Evolutionary conservation across 306 rosid species (phyloP).

Genomic region (Neltuma alba): DNA sequence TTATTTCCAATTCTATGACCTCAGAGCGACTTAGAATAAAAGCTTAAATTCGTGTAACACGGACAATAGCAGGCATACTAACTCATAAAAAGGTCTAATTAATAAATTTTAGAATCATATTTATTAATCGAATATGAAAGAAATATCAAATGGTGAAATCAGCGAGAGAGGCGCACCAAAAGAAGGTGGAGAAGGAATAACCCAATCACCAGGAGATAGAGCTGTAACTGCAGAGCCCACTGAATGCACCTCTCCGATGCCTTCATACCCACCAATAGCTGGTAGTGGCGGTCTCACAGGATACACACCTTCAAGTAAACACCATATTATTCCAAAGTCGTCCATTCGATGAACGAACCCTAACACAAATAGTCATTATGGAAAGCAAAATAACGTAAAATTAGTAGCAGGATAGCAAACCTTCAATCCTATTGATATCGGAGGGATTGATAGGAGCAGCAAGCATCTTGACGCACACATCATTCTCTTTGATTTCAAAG

Average conservation of each 20-base stretch:
- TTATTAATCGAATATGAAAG: not conserved
- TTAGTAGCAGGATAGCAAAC: conserved; percentile 27
- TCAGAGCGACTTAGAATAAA: not conserved
- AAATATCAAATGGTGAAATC: not conserved
- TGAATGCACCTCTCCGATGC: conserved; percentile 79
- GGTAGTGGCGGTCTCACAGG: conserved; percentile 89
- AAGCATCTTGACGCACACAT: conserved; percentile 86
- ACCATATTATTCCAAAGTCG: not conserved
- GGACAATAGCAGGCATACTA: not conserved
- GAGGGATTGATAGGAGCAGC: conserved; percentile 94
- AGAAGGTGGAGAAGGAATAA: conserved; percentile 91
- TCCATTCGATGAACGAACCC: not conserved
- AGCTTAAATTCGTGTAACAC: not conserved
- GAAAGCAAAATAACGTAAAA: not conserved
- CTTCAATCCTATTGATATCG: conserved; percentile 87
- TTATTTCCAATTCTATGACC: not conserved
- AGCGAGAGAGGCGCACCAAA: conserved; percentile 50
- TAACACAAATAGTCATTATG: not conserved
- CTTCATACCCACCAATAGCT: conserved; percentile 93
- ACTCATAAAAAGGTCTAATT: not conserved
- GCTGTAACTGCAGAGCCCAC: conserved; percentile 67
- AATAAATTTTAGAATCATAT: not conserved
- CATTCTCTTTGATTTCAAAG: conserved; percentile 71
- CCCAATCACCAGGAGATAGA: conserved; percentile 81
- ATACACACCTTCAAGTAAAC: conserved; percentile 60